A percentile compares a stretch with the other conserved stretches of the same genome.
phyloP scores from a whole-genome alignment of 495 filamentous ascomycete genomes.

The Tetracladium marchalianum region DNA sequence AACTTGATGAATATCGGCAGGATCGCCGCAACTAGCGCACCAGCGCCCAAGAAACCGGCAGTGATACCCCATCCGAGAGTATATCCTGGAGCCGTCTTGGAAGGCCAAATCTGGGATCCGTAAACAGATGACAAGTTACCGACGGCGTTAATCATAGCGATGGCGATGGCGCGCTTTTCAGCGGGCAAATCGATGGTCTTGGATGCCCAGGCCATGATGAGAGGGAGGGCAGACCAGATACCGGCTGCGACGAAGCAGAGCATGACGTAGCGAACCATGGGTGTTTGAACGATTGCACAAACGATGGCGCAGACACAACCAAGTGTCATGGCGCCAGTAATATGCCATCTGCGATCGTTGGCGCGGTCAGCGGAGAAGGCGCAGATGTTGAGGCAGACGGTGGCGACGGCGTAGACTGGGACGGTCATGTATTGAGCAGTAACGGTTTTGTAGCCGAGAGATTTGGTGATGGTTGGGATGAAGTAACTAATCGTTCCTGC shows the following conservation, averaged over 20 bases:
- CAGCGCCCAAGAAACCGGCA: slow-evolving; percentile 14
- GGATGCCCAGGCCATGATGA: slow-evolving; percentile 32
- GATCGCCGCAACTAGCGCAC: slow-evolving; percentile 10
- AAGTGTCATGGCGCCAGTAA: slow-evolving; percentile 30
- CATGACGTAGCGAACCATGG: slow-evolving; percentile 39
- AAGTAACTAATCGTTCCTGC: slow-evolving; percentile 39
- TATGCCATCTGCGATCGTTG: slow-evolving; percentile 18
- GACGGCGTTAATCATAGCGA: slow-evolving; percentile 40
- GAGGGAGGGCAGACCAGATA: slow-evolving; percentile 36
- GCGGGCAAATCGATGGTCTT: slow-evolving; percentile 32
- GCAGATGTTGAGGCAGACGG: slow-evolving; percentile 26
- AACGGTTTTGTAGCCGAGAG: slow-evolving; percentile 32
- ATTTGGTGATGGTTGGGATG: slow-evolving; percentile 39
- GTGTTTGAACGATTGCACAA: slow-evolving; percentile 32
- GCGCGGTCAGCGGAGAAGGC: slow-evolving; percentile 23
- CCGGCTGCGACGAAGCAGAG: slow-evolving; percentile 41
- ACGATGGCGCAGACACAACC: slow-evolving; percentile 32
- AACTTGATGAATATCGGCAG: slow-evolving; percentile 13
- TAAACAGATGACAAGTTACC: slow-evolving; percentile 44
- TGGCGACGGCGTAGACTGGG: slow-evolving; percentile 34
- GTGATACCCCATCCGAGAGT: slow-evolving; percentile 20
- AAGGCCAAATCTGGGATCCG: slow-evolving; percentile 26
- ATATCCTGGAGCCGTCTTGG: slow-evolving; percentile 19
- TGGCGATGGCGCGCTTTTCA: slow-evolving; percentile 32
- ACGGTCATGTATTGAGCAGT: slow-evolving; percentile 33